A percentile compares a stretch with the other conserved stretches of the same genome.
Conservation (phyloP, 768 basidiomycete genomes). For the Termitomyces sp. region DNA sequence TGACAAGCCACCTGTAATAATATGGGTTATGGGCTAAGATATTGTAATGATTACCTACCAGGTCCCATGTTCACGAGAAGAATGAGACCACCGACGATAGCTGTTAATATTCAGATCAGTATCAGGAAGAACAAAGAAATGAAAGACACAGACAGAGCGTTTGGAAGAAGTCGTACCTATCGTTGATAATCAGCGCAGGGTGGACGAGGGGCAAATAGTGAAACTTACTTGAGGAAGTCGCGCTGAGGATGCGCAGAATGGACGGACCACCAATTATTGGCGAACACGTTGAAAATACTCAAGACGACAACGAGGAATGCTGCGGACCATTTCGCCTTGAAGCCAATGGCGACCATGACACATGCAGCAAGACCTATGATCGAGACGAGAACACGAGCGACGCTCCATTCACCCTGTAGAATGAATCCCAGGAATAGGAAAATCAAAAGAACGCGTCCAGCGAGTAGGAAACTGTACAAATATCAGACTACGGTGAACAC, state of each 20-base stretch:
- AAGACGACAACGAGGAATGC: slow-evolving; percentile 90
- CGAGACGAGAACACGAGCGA: slow-evolving; percentile 82
- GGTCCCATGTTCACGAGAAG: slow-evolving; percentile 98
- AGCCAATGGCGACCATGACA: slow-evolving; percentile 94
- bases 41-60: slow-evolving; percentile 39
- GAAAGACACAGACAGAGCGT: slow-evolving; percentile 58
- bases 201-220: not conserved
- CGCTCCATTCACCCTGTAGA: slow-evolving; percentile 86
- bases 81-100: slow-evolving; percentile 96
- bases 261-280: slow-evolving; percentile 98
- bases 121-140: not conserved
- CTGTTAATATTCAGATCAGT: slow-evolving; percentile 18
- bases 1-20: slow-evolving; percentile 72
- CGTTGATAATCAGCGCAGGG: slow-evolving; percentile 15
- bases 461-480: slow-evolving; percentile 82
- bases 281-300: slow-evolving; percentile 94
- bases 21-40: slow-evolving; percentile 1
- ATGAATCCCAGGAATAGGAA: slow-evolving; percentile 99
- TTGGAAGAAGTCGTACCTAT: slow-evolving; percentile 98
- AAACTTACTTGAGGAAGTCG: slow-evolving; percentile 91
- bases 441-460: slow-evolving; percentile 94
- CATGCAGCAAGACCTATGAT: slow-evolving; percentile 90
- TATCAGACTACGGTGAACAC: not conserved
- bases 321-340: slow-evolving; percentile 99
- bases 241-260: slow-evolving; percentile 90